A percentile compares a stretch with the other conserved stretches of the same genome.
These are phyloP conservation scores for Malassezia psittaci DNA, from an alignment of 1,284 basidiomycete genomes.

Conservation along the genomic window DNA sequence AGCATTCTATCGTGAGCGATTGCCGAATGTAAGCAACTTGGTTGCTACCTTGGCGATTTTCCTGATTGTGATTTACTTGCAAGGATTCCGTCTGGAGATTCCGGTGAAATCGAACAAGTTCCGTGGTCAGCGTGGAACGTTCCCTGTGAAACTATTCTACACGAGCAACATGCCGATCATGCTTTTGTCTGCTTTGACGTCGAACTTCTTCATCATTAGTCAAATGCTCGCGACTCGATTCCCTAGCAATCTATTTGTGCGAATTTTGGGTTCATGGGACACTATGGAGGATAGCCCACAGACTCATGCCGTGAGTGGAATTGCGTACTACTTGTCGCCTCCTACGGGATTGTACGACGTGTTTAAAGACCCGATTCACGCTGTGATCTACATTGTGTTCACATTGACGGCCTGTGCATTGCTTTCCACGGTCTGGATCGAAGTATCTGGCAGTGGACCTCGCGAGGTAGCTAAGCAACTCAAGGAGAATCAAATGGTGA, in stretches of 20 bases:
- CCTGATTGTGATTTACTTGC: constrained; percentile 90
- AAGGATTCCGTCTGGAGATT: constrained; percentile 97
- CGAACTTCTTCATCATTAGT: constrained; percentile 88
- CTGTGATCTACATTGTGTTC: constrained; percentile 78
- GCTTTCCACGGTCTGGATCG: constrained; percentile 99
- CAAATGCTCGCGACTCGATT: constrained; percentile 84
- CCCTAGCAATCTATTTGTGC: constrained; percentile 81
- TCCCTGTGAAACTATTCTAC: constrained; percentile 98
- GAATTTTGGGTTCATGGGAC: constrained; percentile 91
- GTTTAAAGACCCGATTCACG: constrained; percentile 85
- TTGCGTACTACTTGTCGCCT: constrained; percentile 95
- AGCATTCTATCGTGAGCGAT: constrained; percentile 92
- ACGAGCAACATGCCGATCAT: constrained; percentile 99
- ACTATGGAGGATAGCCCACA: constrained; percentile 86
- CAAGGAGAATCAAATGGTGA: constrained; percentile 97
- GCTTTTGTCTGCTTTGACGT: constrained; percentile 86
- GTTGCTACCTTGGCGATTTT: constrained; percentile 85
- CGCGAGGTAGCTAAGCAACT: constrained; percentile 94
- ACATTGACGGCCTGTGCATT: constrained; percentile 88
- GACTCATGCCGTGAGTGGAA: constrained; percentile 77
- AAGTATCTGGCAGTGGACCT: constrained; percentile 89
- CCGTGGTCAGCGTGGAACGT: constrained; percentile 85
- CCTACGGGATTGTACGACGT: constrained; percentile 81
- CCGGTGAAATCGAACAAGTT: constrained; percentile 94
- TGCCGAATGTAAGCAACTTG: constrained; percentile 97